Base-by-base conservation (phyloP, 805 yeast genomes). In the Pichia occidentalis region DNA sequence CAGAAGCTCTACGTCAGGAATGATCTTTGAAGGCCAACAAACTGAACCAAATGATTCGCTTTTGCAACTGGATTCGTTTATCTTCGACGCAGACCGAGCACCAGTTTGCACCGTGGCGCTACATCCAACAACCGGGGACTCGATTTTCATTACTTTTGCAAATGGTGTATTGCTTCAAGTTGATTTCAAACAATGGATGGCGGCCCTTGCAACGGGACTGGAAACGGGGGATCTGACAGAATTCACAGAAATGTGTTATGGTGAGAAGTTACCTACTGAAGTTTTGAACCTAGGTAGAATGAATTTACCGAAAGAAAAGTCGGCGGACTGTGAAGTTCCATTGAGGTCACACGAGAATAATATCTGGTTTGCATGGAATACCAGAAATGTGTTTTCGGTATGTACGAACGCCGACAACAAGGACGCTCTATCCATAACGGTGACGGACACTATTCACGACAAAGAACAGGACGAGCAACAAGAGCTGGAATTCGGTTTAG, bases 141-240 rank as follows among this genome's bases (percentile, higher is more conserved):
- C 51, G 4, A 13, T 57, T 9, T 27, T 55, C 11, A 24, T 50
- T 16, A 44, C 48, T 1, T 47, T 51, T 2, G 44, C 54, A 8
- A 34, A 36, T 12, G 46, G 47, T 3, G 44, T 50, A 18, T 19
- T 60, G 7, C 27, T 60, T 6, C 51, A 46, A 22, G 32, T 59
- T 14, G 63, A 60, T 42, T 56, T 51, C 28, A 42, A 54, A 1
- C 23, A 37, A 19, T 60, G 64, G 65, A 46, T 50, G 34, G 17
- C 35, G 5, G 23, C 38, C 2, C 36, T 60, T 14, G 29, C 36
- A 8, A 21, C 29, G 2, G 41, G 52, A 5, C 34, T 56, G 7
- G 27, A 24, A 12, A 36, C 46, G 5, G 53, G 49, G 13, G 48
- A 51, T 32, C 34, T 51, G 8, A 34, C 36, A 1, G 40, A 33